Evolutionary conservation across 371 early-diverging fungal species (phyloP), one percentile per base, ranked within the genome.

Genomic region (Nematocida major): DNA sequence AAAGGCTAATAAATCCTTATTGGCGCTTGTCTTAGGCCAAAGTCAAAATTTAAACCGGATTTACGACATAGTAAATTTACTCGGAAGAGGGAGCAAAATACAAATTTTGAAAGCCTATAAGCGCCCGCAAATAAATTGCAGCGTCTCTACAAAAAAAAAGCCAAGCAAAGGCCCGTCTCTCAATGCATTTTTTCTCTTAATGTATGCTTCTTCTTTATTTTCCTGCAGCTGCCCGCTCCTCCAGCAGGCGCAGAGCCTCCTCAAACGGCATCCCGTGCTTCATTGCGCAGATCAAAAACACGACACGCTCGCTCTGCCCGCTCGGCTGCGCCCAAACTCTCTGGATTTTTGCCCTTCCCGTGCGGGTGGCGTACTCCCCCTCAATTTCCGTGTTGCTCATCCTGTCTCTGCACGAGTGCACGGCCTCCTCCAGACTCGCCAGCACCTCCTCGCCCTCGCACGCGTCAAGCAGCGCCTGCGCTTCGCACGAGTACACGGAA

Each of bases 211-310:
- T n/a, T n/a, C n/a, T n/a, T n/a, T n/a, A n/a, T n/a, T n/a, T n/a
- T n/a, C n/a, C n/a, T n/a, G n/a, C n/a, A n/a, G n/a, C 15, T 50
- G 5, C 22, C 7, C 24, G 7, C 13, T 24, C 20, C 20, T 54
- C 36, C 4, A 54, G 9, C 54, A 73, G 67, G 3, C n/a, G 3
- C 15, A 63, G 3, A 22, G 63, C 48, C 24, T 48, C 36, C 7
- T 15, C 24, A 63, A 73, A 73, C 4, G 63, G 3, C n/a, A 22
- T 5, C 9, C 51, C 65, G 28, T 38, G 7, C 50, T 73, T 73
- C 15, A 73, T 18, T 4, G 65, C 43, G 34, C 63, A 73, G 2
- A 73, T 5, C 43, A 73, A 3, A 49, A 73, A 63, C 2, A 73
- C 26, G 11, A 43, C 48, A 9, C 26, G 28, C 22, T 40, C 22